Base-by-base conservation (phyloP, 23 red algal species). In the Gracilaria vermiculophylla region DNA sequence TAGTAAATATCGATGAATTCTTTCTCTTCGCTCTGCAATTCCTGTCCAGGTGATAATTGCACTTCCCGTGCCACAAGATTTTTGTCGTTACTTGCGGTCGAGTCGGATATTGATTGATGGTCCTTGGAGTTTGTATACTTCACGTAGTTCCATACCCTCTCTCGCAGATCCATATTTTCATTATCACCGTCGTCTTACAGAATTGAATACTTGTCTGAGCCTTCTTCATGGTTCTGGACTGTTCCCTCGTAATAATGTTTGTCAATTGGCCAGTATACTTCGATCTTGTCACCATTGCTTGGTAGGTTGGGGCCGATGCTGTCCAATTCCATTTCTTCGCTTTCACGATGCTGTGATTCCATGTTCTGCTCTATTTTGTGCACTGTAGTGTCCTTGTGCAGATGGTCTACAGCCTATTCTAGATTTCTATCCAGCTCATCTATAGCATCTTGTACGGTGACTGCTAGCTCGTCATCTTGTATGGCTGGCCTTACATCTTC, bases 391-490 rank as follows among this genome's bases (percentile, higher is more conserved):
- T 47, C 43, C 43, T 47, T 8, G 5, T 47, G 5, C 12, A 47
- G 6, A 47, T 5, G 12, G 12, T 8, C 43, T 47, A 8, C 43
- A 5, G 5, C 43, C 5, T 5, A 47, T 47, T 12, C 43, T 12
- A 12, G 43, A 47, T 47, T n/a, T n/a, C 77, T 60, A 35, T 81
- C 77, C 5, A 81, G 52, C 2, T 60, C 77, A 34, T 81, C 77
- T 16, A 62, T 81, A 40, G 77, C 77, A 39, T 81, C 77, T 28
- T 64, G 77, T 28, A 81, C 77, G 42, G 56, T 29, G 27, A 28
- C 20, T 3, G 77, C 77, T 62, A 81, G 56, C 53, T 64, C 28
- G 32, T 60, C n/a, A 10, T 58, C 50, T 2, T 12, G 9, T 5
- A 81, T 39, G 5, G 77, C 51, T 16, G 56, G 53, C 52, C 77